Conservation (phyloP, 2,329 filamentous ascomycete species). For the Fusarium staphyleae region DNA sequence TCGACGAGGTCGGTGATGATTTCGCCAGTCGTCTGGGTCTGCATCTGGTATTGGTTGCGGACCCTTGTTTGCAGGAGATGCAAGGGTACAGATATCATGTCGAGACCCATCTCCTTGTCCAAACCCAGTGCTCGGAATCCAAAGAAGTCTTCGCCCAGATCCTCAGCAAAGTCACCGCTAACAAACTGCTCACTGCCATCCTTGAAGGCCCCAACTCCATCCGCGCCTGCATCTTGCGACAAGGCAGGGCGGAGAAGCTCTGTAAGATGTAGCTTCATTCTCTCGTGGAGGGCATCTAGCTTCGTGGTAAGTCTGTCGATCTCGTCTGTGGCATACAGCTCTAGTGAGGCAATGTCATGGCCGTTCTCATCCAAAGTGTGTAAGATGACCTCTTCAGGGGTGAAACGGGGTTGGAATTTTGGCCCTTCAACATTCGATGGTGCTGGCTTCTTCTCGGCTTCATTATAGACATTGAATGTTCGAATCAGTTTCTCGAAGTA, state of each 20-base stretch:
- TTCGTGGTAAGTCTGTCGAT: slow-evolving; percentile 85
- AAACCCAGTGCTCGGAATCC: slow-evolving; percentile 95
- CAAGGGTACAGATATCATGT: slow-evolving; percentile 87
- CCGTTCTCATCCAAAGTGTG: slow-evolving; percentile 88
- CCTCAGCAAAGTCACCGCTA: slow-evolving; percentile 95
- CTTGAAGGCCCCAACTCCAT: slow-evolving; percentile 90
- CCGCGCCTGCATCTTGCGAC: slow-evolving; percentile 73
- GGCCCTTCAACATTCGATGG: slow-evolving; percentile 50
- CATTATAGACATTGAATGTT: slow-evolving; percentile 82
- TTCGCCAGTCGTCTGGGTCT: slow-evolving; percentile 68
- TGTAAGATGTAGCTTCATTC: slow-evolving; percentile 92
- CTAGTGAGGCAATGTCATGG: slow-evolving; percentile 79
- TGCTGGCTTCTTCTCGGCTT: slow-evolving; percentile 77
- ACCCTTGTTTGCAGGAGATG: slow-evolving; percentile 94
- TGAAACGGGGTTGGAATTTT: slow-evolving; percentile 71
- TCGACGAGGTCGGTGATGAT: slow-evolving; percentile 69
- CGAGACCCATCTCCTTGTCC: slow-evolving; percentile 87
- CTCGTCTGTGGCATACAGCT: slow-evolving; percentile 90
- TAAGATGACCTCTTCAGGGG: slow-evolving; percentile 82
- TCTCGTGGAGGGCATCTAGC: slow-evolving; percentile 85
- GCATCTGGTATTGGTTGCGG: slow-evolving; percentile 81
- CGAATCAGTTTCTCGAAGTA: slow-evolving; percentile 86
- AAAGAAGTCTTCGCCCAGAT: slow-evolving; percentile 98
- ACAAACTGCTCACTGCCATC: slow-evolving; percentile 98
- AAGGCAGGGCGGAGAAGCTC: slow-evolving; percentile 92